Evolutionary conservation across 768 basidiomycete species (phyloP).

Genomic region (Termitomyces eurrhizus): DNA sequence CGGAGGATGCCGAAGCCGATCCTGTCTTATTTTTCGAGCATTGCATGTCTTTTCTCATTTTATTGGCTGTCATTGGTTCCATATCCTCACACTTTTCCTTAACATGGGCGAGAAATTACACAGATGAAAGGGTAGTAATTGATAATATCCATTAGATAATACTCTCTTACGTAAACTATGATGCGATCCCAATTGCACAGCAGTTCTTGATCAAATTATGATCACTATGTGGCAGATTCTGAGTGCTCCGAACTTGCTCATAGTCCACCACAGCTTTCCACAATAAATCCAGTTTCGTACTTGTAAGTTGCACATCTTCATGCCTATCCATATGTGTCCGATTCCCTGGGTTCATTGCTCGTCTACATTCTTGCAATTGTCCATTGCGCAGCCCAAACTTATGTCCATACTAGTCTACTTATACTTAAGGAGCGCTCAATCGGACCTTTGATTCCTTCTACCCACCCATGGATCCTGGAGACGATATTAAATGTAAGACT

Average conservation of each 20-base stretch:
- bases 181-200: not conserved
- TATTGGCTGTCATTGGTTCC: no score
- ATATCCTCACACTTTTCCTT: no score
- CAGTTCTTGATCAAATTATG: not conserved
- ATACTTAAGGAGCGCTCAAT: not conserved
- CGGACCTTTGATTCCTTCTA: not conserved
- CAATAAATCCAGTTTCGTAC: not conserved
- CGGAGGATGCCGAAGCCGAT: conserved; percentile 14
- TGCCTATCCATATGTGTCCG: not conserved
- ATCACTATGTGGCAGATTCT: not conserved
- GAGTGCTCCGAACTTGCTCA: not conserved
- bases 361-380: not conserved
- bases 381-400: not conserved
- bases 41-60: no score
- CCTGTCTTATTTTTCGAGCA: no score
- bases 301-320: not conserved
- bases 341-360: not conserved
- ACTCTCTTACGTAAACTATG: no score
- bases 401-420: not conserved
- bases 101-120: no score
- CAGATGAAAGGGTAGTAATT: no score
- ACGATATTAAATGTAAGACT: conserved; percentile 10
- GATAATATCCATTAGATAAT: no score
- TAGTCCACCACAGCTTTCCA: not conserved
- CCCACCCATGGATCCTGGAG: conserved; percentile 10